phyloP scores from a whole-genome alignment of 2,329 filamentous ascomycete genomes.

The Alternaria arborescens region DNA sequence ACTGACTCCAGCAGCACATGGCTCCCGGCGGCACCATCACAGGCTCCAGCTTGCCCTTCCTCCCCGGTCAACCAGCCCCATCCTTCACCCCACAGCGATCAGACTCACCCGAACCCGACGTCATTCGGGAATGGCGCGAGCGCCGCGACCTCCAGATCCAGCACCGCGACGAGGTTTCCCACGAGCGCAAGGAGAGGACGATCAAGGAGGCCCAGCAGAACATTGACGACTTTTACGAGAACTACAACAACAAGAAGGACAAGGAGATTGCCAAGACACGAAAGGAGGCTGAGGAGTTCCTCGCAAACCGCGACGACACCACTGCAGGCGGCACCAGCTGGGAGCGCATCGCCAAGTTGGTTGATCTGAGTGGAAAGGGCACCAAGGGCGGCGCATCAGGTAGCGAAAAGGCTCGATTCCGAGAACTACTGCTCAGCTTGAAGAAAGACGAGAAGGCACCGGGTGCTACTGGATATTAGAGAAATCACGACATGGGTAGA shows the following conservation, averaged over 20 bases:
- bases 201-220: constrained; percentile 89
- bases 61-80: constrained; percentile 47
- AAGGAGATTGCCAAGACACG: constrained; percentile 88
- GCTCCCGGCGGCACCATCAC: constrained; percentile 83
- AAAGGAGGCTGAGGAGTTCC: constrained; percentile 91
- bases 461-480: constrained; percentile 60
- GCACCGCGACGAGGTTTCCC: constrained; percentile 85
- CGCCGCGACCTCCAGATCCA: constrained; percentile 82
- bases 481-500: constrained; percentile 9
- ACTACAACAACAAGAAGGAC: constrained; percentile 98
- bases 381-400: constrained; percentile 84
- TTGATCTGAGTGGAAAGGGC: constrained; percentile 96
- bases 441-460: constrained; percentile 92
- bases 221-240: constrained; percentile 99
- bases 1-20: constrained; percentile 64
- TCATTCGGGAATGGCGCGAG: constrained; percentile 90
- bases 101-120: constrained; percentile 85
- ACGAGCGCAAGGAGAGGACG: constrained; percentile 82
- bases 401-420: constrained; percentile 95
- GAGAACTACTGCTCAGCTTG: constrained; percentile 85
- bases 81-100: constrained; percentile 61
- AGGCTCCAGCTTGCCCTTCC: constrained; percentile 68
- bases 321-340: constrained; percentile 95
- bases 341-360: constrained; percentile 96
- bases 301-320: constrained; percentile 88